Evolutionary conservation across 192 early-diverging fungal species (phyloP).

Genomic region (Pilaira anomala): DNA sequence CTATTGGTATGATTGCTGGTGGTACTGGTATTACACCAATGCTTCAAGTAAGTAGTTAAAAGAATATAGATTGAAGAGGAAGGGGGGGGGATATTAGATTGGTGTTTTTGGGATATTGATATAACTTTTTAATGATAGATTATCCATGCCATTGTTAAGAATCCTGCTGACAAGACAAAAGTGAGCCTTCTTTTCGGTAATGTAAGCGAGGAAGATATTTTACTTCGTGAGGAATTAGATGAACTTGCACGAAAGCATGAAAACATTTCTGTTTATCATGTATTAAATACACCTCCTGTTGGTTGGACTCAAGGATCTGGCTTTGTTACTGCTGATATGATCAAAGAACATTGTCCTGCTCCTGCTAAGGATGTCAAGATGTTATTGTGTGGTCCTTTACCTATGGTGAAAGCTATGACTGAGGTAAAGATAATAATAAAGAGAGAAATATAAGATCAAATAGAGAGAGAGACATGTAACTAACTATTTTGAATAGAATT

Average conservation of each 20-base stretch:
- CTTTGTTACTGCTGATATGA: constrained; percentile 84
- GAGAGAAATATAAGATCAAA: background rate
- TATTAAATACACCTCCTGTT: constrained; percentile 76
- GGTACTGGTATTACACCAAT: constrained; percentile 78
- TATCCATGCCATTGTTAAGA: constrained; percentile 78
- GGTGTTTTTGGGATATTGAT: background rate
- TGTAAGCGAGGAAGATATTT: constrained; percentile 83
- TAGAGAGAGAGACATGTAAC: background rate
- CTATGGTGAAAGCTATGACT: constrained; percentile 21
- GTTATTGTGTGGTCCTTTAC: constrained; percentile 70
- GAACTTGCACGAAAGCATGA: constrained; percentile 65
- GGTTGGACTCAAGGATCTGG: constrained; percentile 83
- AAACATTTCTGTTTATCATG: constrained; percentile 77
- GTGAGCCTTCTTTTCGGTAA: constrained; percentile 92
- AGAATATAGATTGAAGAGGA: too few species aligned
- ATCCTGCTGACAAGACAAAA: constrained; percentile 85
- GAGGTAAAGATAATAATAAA: constrained; percentile 1
- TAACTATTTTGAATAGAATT: too few species aligned
- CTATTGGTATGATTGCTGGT: constrained; percentile 77
- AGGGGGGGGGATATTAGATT: too few species aligned
- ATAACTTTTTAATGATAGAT: constrained; percentile 46
- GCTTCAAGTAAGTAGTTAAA: constrained; percentile 88
- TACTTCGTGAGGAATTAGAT: constrained; percentile 83
- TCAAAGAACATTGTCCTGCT: constrained; percentile 64
- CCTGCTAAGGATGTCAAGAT: constrained; percentile 83